A percentile compares a stretch with the other conserved stretches of the same genome.
phyloP scores from a whole-genome alignment of 73 alveolate genomes.

The Paraurostyla sp. region DNA sequence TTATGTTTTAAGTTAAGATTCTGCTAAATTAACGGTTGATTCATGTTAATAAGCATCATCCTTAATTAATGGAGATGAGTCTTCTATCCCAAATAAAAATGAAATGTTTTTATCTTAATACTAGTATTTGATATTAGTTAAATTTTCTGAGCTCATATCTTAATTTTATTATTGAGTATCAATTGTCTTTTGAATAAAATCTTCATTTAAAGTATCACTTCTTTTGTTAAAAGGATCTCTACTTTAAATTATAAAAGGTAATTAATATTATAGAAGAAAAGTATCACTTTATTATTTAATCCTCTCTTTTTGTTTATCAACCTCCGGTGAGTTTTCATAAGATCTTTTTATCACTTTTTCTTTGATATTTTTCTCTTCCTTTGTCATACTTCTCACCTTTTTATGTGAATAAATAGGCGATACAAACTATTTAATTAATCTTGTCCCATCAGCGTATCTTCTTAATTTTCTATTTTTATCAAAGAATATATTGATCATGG shows the following conservation, averaged over 20 bases:
- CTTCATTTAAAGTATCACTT: neutral
- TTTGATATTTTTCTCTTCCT: neutral
- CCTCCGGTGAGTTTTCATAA: conserved; percentile 1
- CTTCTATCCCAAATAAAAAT: too few relatives aligned
- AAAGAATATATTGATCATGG: neutral
- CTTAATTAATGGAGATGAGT: neutral
- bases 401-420: neutral
- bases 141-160: too few relatives aligned
- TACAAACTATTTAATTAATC: neutral
- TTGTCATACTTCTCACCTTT: neutral
- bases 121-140: too few relatives aligned
- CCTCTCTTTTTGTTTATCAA: neutral
- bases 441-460: conserved; percentile 33
- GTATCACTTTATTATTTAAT: neutral
- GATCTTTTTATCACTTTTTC: neutral
- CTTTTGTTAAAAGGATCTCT: neutral
- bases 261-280: neutral
- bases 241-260: neutral
- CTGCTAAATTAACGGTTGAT: too few relatives aligned
- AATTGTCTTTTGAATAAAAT: neutral
- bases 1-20: neutral
- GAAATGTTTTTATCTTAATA: too few relatives aligned
- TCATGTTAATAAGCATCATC: too few relatives aligned
- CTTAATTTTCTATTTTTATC: conserved; percentile 15
- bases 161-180: neutral